Evolutionary conservation across 1,284 basidiomycete species (phyloP).

Genomic region (Sparassis latifolia): DNA sequence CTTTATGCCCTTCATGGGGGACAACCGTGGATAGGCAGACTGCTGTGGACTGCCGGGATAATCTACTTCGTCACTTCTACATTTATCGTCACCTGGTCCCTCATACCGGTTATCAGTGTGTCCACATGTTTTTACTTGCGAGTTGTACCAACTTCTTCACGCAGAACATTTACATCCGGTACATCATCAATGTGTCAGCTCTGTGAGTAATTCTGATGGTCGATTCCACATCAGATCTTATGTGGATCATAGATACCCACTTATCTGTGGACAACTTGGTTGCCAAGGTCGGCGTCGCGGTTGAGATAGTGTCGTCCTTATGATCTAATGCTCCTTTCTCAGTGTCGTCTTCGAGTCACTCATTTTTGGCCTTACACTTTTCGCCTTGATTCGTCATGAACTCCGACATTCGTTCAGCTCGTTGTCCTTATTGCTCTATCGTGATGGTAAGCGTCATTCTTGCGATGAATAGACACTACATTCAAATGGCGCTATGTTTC

Average conservation of each 20-base stretch:
- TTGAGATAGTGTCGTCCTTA: not conserved
- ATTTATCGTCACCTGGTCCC: conserved; percentile 17
- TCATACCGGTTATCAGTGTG: conserved; percentile 22
- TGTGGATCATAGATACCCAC: conserved; percentile 16
- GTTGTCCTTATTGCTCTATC: conserved; percentile 24
- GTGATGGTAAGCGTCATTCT: conserved; percentile 18
- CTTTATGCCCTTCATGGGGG: conserved; percentile 24
- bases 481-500: not conserved
- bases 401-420: conserved; percentile 19
- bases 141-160: not conserved
- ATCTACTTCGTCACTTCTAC: conserved; percentile 20
- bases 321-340: not conserved
- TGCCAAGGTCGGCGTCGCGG: conserved; percentile 19
- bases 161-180: conserved; percentile 19
- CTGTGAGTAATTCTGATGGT: conserved; percentile 10
- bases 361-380: conserved; percentile 23
- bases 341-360: conserved; percentile 26
- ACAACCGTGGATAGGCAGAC: conserved; percentile 16
- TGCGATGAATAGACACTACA: not conserved
- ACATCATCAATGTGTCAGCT: conserved; percentile 23
- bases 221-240: not conserved
- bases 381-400: conserved; percentile 20
- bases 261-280: conserved; percentile 25
- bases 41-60: conserved; percentile 19
- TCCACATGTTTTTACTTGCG: not conserved